Base-by-base conservation (phyloP, 2,329 filamentous ascomycete species). In the Pezicula radicicola region DNA sequence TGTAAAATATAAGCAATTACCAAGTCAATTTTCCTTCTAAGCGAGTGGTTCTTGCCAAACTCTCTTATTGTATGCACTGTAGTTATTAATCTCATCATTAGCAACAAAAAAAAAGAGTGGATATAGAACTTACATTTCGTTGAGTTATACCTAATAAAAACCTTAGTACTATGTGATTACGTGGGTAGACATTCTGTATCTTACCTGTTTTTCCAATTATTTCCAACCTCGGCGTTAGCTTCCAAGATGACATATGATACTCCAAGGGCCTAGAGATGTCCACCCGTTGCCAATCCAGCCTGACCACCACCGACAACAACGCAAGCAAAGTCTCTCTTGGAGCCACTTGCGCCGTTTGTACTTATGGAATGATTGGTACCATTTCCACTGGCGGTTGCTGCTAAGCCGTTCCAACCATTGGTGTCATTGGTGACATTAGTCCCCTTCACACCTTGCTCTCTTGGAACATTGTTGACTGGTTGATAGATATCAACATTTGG, bases 151-250 rank as follows among this genome's bases (percentile, higher is more conserved):
- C 83, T 70, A 40, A 21, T 21, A 5, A 21, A 5, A 21, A 21
- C 21, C 21, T 21, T 21, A 21, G 21, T 21, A 21, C 21, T 21
- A 5, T 21, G 21, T 3, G 21, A 21, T 21, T 21, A 21, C 21
- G 5, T 3, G 21, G 21, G 21, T 21, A 21, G 5, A 21, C 21
- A 5, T 21, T 21, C 21, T 21, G 5, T 21, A 21, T 21, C 21
- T 21, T 60, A 58, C 44, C 83, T 70, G 40, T 73, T 73, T 21
- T 81, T 73, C 83, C 83, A 87, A 63, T 79, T 85, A 56, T 87
- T 82, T 8, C 83, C 83, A 0, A 87, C 70, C 2, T 74, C 70
- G 0, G 75, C 70, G 53, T 83, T 78, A 27, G 73, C 70, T 55
- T 87, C 83, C 18, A 87, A 69, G 13, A 85, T 59, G 2, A 86